Evolutionary conservation across 805 yeast species (phyloP), one percentile per base, ranked within the genome.

Genomic region (Candida michaelii): DNA sequence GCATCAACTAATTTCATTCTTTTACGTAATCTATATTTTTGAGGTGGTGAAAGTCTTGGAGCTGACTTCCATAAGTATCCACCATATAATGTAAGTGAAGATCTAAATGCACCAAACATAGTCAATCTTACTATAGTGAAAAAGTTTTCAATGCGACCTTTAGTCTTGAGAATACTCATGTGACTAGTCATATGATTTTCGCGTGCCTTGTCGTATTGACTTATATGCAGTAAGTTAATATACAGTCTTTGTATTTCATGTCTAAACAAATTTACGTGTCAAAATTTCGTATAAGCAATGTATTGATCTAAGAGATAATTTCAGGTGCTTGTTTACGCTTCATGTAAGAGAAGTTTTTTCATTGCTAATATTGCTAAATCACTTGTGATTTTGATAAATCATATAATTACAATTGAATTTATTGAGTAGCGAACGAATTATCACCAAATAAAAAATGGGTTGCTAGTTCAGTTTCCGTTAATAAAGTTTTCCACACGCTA

Each of bases 1-100:
- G 73, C 56, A 68, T 93, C 99, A 39, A 93, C 97, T 32, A 69
- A 69, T 60, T 78, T 80, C 77, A 93, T 74, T 65, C 99, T 80
- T 49, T 78, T 74, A 69, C 97, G 79, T 60, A 88, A 89, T 59
- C 98, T 77, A 46, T 75, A 76, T 64, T 93, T 93, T 59, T 89
- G 97, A 10, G 76, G 79, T 27, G 74, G 69, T 2, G 96, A 85
- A 76, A 91, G 48, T 39, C 74, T 59, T 6, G 74, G 74, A 2
- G 74, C 71, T 30, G 62, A 56, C 51, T 70, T 70, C 89, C 93
- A 86, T 40, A 88, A 67, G 52, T 84, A 78, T 17, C 96, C 96
- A 39, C 95, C 89, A 32, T 79, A 62, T 7, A 74, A 60, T 16
- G 73, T 71, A 38, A 70, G 58, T 15, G 89, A 63, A 13, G 83